These are phyloP conservation scores for Leptodontidium sp. DNA, from an alignment of 2,329 filamentous ascomycete species.

Conservation along the genomic window DNA sequence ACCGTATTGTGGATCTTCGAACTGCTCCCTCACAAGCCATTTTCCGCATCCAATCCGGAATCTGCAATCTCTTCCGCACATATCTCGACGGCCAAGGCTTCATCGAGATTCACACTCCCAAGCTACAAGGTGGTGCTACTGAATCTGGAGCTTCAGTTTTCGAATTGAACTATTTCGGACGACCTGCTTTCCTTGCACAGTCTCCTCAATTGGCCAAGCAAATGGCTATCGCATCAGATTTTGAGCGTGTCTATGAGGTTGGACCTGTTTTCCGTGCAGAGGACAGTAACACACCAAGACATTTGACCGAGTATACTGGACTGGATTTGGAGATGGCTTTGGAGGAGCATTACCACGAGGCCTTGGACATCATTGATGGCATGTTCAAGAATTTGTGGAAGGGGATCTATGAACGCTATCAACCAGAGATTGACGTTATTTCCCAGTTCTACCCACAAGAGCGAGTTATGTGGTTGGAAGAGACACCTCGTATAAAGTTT, in stretches of 20 bases:
- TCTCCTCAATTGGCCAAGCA: constrained; percentile 93
- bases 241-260: constrained; percentile 88
- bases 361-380: constrained; percentile 78
- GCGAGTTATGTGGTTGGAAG: constrained; percentile 85
- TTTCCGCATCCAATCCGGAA: constrained; percentile 84
- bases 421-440: constrained; percentile 78
- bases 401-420: constrained; percentile 72
- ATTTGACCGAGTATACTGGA: constrained; percentile 93
- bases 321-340: constrained; percentile 94
- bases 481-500: constrained; percentile 85
- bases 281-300: constrained; percentile 94
- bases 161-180: constrained; percentile 89
- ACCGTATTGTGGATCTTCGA: constrained; percentile 83
- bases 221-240: constrained; percentile 89
- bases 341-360: constrained; percentile 88
- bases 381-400: constrained; percentile 83
- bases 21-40: constrained; percentile 88
- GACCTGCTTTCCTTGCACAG: constrained; percentile 87
- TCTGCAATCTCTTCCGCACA: constrained; percentile 81
- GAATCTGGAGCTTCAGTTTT: constrained; percentile 94
- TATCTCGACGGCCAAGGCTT: constrained; percentile 80
- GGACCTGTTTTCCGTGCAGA: constrained; percentile 92
- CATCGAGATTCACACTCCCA: constrained; percentile 93
- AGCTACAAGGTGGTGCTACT: constrained; percentile 87
- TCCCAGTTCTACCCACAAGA: constrained; percentile 87